A percentile compares a stretch with the other conserved stretches of the same genome.
These are phyloP conservation scores for Medakamo hakoo DNA, from an alignment of 139 green algal genomes.

Conservation along the genomic window DNA sequence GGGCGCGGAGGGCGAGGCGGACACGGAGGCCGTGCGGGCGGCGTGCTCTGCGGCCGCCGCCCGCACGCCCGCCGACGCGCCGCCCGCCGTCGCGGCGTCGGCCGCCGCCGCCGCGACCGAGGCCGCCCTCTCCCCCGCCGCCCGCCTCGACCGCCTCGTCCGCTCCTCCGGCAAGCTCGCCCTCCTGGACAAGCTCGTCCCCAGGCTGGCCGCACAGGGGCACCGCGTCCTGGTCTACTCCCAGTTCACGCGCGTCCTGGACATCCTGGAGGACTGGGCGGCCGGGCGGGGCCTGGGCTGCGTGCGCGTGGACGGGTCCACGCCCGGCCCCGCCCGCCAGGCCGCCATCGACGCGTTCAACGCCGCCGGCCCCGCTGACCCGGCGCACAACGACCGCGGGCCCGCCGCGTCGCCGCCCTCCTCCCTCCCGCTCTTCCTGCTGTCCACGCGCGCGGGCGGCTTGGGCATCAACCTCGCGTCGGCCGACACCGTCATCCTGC, in stretches of 20 bases:
- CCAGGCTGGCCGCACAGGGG: slow-evolving; percentile 12
- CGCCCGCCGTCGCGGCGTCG: neutral
- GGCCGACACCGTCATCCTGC: slow-evolving; percentile 33
- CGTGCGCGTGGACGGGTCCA: slow-evolving; percentile 31
- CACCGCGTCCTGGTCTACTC: slow-evolving; percentile 38
- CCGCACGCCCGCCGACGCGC: neutral
- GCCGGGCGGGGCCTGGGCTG: slow-evolving; percentile 2
- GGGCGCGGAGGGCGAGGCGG: slow-evolving; percentile 1
- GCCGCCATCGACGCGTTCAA: slow-evolving; percentile 37
- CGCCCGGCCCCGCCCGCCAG: slow-evolving; percentile 20
- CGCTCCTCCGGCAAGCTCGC: slow-evolving; percentile 40
- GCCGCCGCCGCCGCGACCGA: neutral
- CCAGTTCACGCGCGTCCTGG: slow-evolving; percentile 28
- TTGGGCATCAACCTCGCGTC: slow-evolving; percentile 49
- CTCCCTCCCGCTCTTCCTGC: slow-evolving; percentile 34
- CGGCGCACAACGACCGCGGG: slow-evolving; percentile 1
- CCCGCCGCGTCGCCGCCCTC: slow-evolving; percentile 1
- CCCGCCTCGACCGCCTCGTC: slow-evolving; percentile 3
- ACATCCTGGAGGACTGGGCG: slow-evolving; percentile 30
- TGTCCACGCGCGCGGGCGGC: slow-evolving; percentile 33
- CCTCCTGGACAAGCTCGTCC: slow-evolving; percentile 43
- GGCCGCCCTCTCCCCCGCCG: neutral
- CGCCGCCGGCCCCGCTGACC: neutral
- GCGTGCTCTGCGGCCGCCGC: slow-evolving; percentile 2
- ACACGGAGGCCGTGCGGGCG: neutral